Evolutionary conservation across 78 protist genomes (phyloP).

Genomic region (Dictyostelium purpureum): DNA sequence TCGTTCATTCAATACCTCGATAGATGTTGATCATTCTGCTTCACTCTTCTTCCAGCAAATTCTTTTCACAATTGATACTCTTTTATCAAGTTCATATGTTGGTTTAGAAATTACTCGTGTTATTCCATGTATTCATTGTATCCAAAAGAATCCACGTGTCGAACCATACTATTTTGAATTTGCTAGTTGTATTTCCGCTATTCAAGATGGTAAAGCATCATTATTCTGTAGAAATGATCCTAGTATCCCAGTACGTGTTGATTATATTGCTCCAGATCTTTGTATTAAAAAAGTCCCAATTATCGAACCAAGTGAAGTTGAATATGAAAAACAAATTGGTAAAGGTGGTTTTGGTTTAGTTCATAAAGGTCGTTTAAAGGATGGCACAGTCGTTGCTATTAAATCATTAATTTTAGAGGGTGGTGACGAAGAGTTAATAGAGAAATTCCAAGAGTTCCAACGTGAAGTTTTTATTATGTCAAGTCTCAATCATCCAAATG

Average conservation of each 20-base stretch:
- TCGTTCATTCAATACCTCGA: slow-evolving; percentile 10
- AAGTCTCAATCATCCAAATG: slow-evolving; percentile 66
- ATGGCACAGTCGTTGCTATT: slow-evolving; percentile 49
- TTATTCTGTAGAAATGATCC: slow-evolving; percentile 70
- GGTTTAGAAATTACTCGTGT: slow-evolving; percentile 10
- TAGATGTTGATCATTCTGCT: slow-evolving; percentile 24
- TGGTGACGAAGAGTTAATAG: slow-evolving; percentile 27
- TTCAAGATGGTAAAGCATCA: slow-evolving; percentile 52
- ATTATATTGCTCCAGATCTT: slow-evolving; percentile 72
- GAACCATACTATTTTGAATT: slow-evolving; percentile 72
- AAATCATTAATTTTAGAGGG: slow-evolving; percentile 47
- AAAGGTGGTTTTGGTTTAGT: slow-evolving; percentile 79
- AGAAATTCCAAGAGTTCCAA: slow-evolving; percentile 79
- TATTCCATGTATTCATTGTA: slow-evolving; percentile 77
- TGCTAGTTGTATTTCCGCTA: slow-evolving; percentile 41
- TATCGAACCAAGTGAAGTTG: slow-evolving; percentile 28
- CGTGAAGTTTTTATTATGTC: slow-evolving; percentile 79
- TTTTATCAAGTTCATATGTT: slow-evolving; percentile 32
- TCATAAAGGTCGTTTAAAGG: slow-evolving; percentile 34
- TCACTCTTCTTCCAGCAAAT: slow-evolving; percentile 47
- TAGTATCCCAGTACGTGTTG: slow-evolving; percentile 39
- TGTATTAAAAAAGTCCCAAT: slow-evolving; percentile 42
- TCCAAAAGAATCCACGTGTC: slow-evolving; percentile 4
- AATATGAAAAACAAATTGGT: slow-evolving; percentile 67
- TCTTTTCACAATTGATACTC: slow-evolving; percentile 53